These are phyloP conservation scores for Eucalyptus cloeziana DNA, from an alignment of 345 rosid genomes.

Conservation along the genomic window DNA sequence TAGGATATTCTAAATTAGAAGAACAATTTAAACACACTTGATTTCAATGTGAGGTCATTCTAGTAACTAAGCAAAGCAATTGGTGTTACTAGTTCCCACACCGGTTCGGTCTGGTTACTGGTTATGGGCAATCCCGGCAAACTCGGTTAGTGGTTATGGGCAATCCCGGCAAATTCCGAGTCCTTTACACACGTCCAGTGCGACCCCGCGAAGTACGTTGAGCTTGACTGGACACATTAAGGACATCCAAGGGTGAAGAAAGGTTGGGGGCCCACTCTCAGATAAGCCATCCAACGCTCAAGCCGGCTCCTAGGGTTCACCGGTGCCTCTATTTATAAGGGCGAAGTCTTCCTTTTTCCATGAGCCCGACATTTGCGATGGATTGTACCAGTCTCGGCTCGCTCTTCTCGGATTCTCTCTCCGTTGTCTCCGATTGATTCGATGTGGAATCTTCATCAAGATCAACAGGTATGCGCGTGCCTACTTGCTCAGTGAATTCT, in stretches of 20 bases:
- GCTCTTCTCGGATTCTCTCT: neutral
- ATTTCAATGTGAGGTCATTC: no score
- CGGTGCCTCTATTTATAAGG: neutral
- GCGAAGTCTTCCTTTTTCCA: neutral
- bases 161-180: neutral
- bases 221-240: neutral
- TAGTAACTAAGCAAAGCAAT: no score
- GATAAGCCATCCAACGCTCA: neutral
- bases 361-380: neutral
- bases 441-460: neutral
- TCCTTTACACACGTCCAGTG: neutral
- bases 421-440: neutral
- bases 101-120: no score
- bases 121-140: no score
- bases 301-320: neutral
- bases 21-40: no score
- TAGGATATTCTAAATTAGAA: no score
- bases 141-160: no score
- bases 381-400: neutral
- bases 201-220: neutral
- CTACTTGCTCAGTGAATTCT: neutral
- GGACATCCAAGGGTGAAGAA: neutral
- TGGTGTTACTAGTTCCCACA: no score
- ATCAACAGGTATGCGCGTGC: neutral
- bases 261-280: neutral